phyloP scores from a whole-genome alignment of 495 filamentous ascomycete species.

The Penicillium dipodomyicola region DNA sequence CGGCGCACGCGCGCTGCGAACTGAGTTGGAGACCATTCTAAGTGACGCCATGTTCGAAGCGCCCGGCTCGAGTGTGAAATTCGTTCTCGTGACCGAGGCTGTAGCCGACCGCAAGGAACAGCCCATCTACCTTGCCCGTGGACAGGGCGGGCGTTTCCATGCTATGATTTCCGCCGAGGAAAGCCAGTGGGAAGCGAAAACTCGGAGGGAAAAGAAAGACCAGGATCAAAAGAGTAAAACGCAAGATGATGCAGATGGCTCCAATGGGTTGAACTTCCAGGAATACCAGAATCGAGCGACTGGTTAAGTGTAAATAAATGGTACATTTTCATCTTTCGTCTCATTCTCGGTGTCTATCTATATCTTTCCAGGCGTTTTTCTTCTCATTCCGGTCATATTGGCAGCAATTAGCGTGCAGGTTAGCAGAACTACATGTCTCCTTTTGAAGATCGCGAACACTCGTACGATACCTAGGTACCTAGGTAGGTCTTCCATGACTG shows the following conservation, averaged over 20 bases:
- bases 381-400: not conserved
- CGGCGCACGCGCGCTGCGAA: conserved; percentile 81
- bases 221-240: conserved; percentile 30
- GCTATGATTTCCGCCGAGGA: conserved; percentile 60
- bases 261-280: conserved; percentile 46
- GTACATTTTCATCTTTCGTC: not conserved
- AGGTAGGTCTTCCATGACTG: not conserved
- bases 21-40: conserved; percentile 84
- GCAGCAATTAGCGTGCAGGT: not conserved
- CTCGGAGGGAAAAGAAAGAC: conserved; percentile 31
- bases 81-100: conserved; percentile 72
- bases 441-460: not conserved
- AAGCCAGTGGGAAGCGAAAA: conserved; percentile 57
- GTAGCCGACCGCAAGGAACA: conserved; percentile 64
- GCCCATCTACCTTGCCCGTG: conserved; percentile 60
- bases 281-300: conserved; percentile 51
- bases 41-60: conserved; percentile 90
- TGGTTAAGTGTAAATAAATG: conserved; percentile 17
- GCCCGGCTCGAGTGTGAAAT: conserved; percentile 67
- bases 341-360: not conserved
- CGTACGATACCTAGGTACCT: too few relatives aligned
- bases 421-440: not conserved
- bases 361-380: not conserved
- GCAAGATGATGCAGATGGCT: conserved; percentile 25
- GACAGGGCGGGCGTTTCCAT: conserved; percentile 58